Conservation (phyloP, 768 basidiomycete species). For the Strobilomyces echinocephalus region DNA sequence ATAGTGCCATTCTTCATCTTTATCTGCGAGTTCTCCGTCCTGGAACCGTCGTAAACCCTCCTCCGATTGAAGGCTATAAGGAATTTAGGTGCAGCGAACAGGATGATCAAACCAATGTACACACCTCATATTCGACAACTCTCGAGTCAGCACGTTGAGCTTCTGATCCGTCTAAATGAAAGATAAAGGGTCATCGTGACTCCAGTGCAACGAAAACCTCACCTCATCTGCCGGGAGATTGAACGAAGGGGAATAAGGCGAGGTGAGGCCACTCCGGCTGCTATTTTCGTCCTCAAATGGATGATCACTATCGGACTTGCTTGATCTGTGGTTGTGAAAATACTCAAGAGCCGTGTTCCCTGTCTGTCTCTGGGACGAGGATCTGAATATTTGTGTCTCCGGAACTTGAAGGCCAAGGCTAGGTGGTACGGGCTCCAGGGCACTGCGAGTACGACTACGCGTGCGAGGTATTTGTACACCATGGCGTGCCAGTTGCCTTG, state of each 20-base stretch:
- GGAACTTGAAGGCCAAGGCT: constrained; percentile 39
- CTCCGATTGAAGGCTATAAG: constrained; percentile 53
- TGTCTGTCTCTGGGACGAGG: constrained; percentile 36
- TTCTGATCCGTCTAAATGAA: constrained; percentile 21
- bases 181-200: constrained; percentile 4
- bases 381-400: constrained; percentile 49
- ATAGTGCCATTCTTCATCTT: constrained; percentile 79
- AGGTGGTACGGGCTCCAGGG: constrained; percentile 25
- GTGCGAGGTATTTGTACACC: constrained; percentile 19
- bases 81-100: constrained; percentile 8
- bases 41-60: constrained; percentile 68
- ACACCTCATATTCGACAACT: constrained; percentile 38
- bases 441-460: constrained; percentile 38
- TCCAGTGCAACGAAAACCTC: constrained; percentile 28
- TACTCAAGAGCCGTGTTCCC: constrained; percentile 26
- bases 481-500: constrained; percentile 20
- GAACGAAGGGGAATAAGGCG: constrained; percentile 33
- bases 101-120: constrained; percentile 17
- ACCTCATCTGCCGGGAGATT: constrained; percentile 36
- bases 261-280: constrained; percentile 20
- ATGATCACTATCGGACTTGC: constrained; percentile 35
- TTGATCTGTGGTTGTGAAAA: constrained; percentile 39
- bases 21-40: constrained; percentile 53
- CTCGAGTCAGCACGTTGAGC: constrained; percentile 29
- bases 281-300: constrained; percentile 11